A percentile compares a stretch with the other conserved stretches of the same genome.
Evolutionary conservation across 441 rosid species (phyloP).

Genomic region (Bocquillonia castaneifolia): DNA sequence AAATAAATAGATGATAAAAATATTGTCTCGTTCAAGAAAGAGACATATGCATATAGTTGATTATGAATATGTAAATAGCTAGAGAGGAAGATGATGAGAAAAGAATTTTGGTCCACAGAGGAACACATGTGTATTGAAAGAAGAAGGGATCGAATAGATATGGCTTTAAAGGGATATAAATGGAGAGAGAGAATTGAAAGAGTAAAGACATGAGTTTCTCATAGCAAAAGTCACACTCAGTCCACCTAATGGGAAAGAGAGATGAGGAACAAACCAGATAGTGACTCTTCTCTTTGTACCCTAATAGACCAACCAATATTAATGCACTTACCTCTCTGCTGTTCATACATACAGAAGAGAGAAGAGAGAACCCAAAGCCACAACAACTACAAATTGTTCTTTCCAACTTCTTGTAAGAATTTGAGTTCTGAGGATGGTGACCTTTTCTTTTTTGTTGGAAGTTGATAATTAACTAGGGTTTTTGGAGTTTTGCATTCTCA

Average conservation of each 20-base stretch:
- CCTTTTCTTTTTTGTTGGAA: slow-evolving; percentile 22
- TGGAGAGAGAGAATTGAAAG: slow-evolving; percentile 19
- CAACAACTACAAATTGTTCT: not conserved
- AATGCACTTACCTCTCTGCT: not conserved
- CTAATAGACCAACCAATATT: slow-evolving; percentile 23
- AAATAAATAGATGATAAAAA: too few species aligned
- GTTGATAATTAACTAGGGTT: not conserved
- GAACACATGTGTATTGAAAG: slow-evolving; percentile 5
- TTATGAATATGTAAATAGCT: not conserved
- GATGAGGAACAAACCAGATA: slow-evolving; percentile 39
- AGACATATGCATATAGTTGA: too few species aligned
- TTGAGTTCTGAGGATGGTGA: slow-evolving; percentile 26
- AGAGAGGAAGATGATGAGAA: slow-evolving; percentile 7
- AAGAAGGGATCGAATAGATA: slow-evolving; percentile 12
- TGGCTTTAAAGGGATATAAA: slow-evolving; percentile 9
- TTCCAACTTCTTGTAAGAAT: not conserved
- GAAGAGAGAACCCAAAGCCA: not conserved
- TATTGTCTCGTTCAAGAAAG: too few species aligned
- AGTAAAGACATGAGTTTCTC: slow-evolving; percentile 33
- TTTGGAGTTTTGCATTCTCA: slow-evolving; percentile 1
- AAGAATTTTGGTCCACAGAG: slow-evolving; percentile 31
- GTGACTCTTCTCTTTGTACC: slow-evolving; percentile 34
- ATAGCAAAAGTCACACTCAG: slow-evolving; percentile 37
- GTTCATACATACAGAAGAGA: not conserved
- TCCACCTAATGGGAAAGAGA: slow-evolving; percentile 49